Evolutionary conservation across 305 asterid species (phyloP).

Genomic region (Ilex paraguariensis): DNA sequence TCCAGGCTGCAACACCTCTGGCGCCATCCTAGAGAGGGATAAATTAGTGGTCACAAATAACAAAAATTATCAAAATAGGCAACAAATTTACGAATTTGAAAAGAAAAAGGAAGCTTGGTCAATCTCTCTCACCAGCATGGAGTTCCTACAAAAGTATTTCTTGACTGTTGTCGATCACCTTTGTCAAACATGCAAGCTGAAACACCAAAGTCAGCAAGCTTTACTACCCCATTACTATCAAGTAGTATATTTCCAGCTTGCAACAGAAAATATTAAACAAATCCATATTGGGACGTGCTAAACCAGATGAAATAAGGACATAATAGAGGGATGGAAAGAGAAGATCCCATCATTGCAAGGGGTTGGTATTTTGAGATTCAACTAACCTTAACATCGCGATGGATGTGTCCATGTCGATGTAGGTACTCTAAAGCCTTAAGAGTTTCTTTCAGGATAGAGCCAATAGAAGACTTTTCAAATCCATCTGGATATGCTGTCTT

Average conservation of each 20-base stretch:
- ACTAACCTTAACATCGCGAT: constrained; percentile 93
- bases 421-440: constrained; percentile 94
- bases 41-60: constrained; percentile 13
- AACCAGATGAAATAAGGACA: too few species aligned
- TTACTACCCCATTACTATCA: constrained; percentile 82
- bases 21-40: constrained; percentile 76
- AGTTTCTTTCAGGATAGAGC: constrained; percentile 84
- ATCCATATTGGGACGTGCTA: constrained; percentile 1
- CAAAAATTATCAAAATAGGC: constrained; percentile 3
- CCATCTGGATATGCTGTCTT: constrained; percentile 94
- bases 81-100: constrained; percentile 4
- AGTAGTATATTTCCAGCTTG: constrained; percentile 97
- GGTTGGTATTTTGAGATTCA: constrained; percentile 14
- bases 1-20: constrained; percentile 98
- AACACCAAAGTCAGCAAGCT: constrained; percentile 98
- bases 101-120: constrained; percentile 10
- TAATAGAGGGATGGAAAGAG: neutral
- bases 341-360: neutral
- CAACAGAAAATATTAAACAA: constrained; percentile 21
- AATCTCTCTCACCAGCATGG: constrained; percentile 82
- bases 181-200: constrained; percentile 91
- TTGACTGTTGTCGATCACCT: constrained; percentile 94
- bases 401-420: constrained; percentile 93
- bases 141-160: constrained; percentile 98
- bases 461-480: constrained; percentile 89